Base-by-base conservation (phyloP, 73 alveolate species). In the Urostyla sp. region DNA sequence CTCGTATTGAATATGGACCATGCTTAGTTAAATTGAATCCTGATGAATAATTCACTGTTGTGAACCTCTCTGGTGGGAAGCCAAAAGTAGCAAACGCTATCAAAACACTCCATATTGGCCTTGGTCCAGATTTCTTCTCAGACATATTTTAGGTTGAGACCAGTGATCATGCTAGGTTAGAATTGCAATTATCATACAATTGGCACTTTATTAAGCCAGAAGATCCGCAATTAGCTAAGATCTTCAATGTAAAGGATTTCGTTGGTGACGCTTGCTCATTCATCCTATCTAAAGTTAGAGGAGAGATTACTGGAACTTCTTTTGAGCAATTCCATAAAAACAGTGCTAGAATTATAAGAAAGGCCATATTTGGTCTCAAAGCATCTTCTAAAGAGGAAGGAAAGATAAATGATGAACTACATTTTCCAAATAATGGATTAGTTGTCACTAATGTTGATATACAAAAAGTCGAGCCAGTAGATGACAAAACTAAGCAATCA, bases 91-190 rank as follows among this genome's bases (percentile, higher is more conserved):
- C 94, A 20, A 96, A 94, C 2, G 90, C 86, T 40, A 86, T 92
- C 66, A 92, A 89, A 72, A 90, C 96, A 20, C 38, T 92, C 18
- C 94, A 88, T 74, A 75, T 92, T 36, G 67, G 66, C 69, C 79
- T 92, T 46, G 98, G 98, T 52, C 98, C 98, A 34, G 98, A 92
- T 75, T 92, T 92, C 92, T 84, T 90, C 76, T 83, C 96, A 49
- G 98, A 92, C 81, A 78, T 78, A 58, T 78, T 92, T 73, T 51
- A 82, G 18, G 98, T 92, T 1, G 98, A 91, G 32, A 92, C 96
- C 35, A 73, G 93, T n/a, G 98, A 92, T 72, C 98, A 92, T 58
- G 96, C 96, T 34, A 73, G 87, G 2, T 84, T 92, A 11, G 54
- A 80, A 21, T 84, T 92, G 8, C 75, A 79, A 27, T 92, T 92